Conservation (phyloP, 2,329 filamentous ascomycete species). For the Tolypocladium endophyticum region DNA sequence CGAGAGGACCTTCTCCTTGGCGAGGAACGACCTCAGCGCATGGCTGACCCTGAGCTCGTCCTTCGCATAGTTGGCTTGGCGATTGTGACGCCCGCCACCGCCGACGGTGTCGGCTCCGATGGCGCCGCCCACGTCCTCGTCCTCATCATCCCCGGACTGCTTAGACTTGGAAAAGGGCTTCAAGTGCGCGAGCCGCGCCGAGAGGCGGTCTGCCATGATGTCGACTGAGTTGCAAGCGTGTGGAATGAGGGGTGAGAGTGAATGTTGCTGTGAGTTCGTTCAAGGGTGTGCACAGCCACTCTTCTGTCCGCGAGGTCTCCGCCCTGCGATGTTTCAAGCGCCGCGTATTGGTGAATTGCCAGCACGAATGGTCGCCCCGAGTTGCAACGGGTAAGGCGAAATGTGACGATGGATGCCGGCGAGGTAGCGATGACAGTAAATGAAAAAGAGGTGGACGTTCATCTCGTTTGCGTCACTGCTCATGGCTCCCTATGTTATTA, state of each 20-base stretch:
- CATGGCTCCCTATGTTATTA: not conserved
- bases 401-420: not conserved
- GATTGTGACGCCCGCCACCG: conserved; percentile 47
- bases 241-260: not conserved
- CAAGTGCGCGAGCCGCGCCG: conserved; percentile 15
- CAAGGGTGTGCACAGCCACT: not conserved
- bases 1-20: conserved; percentile 38
- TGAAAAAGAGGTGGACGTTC: not conserved
- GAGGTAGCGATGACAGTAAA: not conserved
- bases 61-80: conserved; percentile 36
- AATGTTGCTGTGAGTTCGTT: not conserved
- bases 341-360: not conserved
- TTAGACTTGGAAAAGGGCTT: conserved; percentile 18
- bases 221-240: not conserved
- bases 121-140: conserved; percentile 23
- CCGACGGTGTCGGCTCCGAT: conserved; percentile 34
- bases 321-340: not conserved
- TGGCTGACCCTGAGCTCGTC: conserved; percentile 48
- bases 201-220: conserved; percentile 15
- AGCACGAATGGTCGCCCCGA: not conserved
- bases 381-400: not conserved
- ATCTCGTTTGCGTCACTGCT: not conserved
- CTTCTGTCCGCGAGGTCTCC: not conserved
- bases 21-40: conserved; percentile 45
- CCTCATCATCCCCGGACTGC: conserved; percentile 12